Base-by-base conservation (phyloP, 2,329 filamentous ascomycete genomes). In the Paecilomyces niveus region DNA sequence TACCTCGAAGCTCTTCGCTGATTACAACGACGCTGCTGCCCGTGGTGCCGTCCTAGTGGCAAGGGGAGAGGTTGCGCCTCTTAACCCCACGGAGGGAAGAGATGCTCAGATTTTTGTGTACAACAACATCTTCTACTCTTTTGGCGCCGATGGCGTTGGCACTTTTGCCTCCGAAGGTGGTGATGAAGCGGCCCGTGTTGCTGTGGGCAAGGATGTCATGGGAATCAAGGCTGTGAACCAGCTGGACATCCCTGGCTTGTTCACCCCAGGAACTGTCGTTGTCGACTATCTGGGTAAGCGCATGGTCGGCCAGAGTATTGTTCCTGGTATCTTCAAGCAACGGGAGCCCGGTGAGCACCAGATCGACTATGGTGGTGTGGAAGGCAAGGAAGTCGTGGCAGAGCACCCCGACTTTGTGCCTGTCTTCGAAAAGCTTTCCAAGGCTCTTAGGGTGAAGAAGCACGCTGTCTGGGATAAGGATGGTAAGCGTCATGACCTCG, bases 51-150 rank as follows among this genome's bases (percentile, higher is more conserved):
- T 97, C 53, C 81, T 97, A 65, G 93, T 99, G 57, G 93, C 92
- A 24, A 85, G 90, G 58, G 94, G 94, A 57, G 94, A 99, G 74
- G 89, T 99, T 63, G 87, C 92, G 21, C 91, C 94, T 6, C 78
- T 99, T 57, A 99, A 99, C 78, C 95, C 94, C 6, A 97, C 93
- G 0, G 94, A 99, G 77, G 87, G 83, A 63, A 85, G 83, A 65
- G 93, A 99, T 73, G 94, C 94, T 3, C 94, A 99, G 74, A 99
- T 99, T 64, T 99, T 96, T 69, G 93, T 99, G 24, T 97, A 97
- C 81, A 97, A 97, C 81, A 99, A 99, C 76, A 92, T 99, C 65
- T 99, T 99, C 80, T 99, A 96, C 80, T 97, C 94, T 0, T 97
- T 97, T 67, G 94, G 94, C 62, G 93, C 94, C 52, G 94, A 99